phyloP scores from a whole-genome alignment of 805 yeast species.

The Torulaspora gathmanii region DNA sequence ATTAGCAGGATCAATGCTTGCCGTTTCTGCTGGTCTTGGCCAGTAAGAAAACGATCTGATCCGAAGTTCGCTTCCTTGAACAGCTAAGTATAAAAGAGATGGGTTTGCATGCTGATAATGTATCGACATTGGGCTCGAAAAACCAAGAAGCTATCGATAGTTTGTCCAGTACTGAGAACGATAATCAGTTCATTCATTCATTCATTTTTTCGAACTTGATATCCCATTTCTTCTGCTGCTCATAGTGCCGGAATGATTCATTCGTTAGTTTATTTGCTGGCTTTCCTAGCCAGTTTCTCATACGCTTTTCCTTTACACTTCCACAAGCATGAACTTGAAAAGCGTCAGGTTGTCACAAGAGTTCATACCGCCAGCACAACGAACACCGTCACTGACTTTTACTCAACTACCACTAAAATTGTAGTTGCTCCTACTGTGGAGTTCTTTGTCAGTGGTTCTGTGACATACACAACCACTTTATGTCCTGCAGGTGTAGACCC shows the following conservation, averaged over 20 bases:
- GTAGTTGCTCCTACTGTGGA: slow-evolving; percentile 42
- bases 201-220: neutral
- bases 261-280: slow-evolving; percentile 6
- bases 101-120: neutral
- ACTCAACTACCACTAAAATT: slow-evolving; percentile 39
- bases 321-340: slow-evolving; percentile 21
- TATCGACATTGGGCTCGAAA: neutral
- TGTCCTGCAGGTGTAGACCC: slow-evolving; percentile 35
- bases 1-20: slow-evolving; percentile 3
- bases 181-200: neutral
- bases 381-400: slow-evolving; percentile 40
- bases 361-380: slow-evolving; percentile 53
- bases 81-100: neutral
- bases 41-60: neutral
- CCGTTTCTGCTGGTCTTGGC: slow-evolving; percentile 1
- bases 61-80: neutral
- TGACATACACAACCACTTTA: slow-evolving; percentile 38
- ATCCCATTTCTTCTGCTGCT: neutral
- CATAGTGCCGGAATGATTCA: neutral
- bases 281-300: slow-evolving; percentile 11
- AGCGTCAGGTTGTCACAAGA: slow-evolving; percentile 46
- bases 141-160: neutral
- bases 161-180: neutral
- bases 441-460: slow-evolving; percentile 36
- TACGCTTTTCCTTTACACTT: slow-evolving; percentile 27